Percentiles rank a stretch among this genome's conserved stretches.
phyloP scores from a whole-genome alignment of 2,329 filamentous ascomycete genomes.

The Penicillium hesseltinei region DNA sequence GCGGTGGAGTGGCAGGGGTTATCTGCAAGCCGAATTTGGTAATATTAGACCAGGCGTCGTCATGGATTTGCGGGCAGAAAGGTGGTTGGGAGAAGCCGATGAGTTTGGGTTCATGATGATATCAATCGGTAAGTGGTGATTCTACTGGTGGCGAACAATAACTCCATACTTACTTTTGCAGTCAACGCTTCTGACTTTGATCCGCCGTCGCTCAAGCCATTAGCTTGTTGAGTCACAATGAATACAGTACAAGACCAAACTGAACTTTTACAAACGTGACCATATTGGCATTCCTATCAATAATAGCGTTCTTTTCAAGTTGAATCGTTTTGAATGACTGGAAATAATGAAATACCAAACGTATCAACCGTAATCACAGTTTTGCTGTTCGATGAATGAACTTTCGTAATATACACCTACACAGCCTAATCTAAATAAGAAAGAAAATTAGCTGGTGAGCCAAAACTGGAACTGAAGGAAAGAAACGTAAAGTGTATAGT shows the following conservation, averaged over 20 bases:
- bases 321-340: too few relatives aligned
- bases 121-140: constrained; percentile 30
- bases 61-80: constrained; percentile 36
- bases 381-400: too few relatives aligned
- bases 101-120: constrained; percentile 44
- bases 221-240: neutral
- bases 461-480: too few relatives aligned
- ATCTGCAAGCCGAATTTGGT: constrained; percentile 8
- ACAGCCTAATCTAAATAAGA: too few relatives aligned
- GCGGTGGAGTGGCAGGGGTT: constrained; percentile 6
- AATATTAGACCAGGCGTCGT: constrained; percentile 22
- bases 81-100: constrained; percentile 46
- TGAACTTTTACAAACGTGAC: too few relatives aligned
- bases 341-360: too few relatives aligned
- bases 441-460: too few relatives aligned
- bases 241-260: neutral
- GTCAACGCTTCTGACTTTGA: constrained; percentile 4
- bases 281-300: too few relatives aligned
- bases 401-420: too few relatives aligned
- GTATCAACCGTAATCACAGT: too few relatives aligned
- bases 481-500: too few relatives aligned
- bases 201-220: neutral
- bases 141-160: neutral
- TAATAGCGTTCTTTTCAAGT: too few relatives aligned
- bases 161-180: neutral